These are phyloP conservation scores for Malania oleifera DNA, from an alignment of 164 flowering plant genomes.

Conservation along the genomic window DNA sequence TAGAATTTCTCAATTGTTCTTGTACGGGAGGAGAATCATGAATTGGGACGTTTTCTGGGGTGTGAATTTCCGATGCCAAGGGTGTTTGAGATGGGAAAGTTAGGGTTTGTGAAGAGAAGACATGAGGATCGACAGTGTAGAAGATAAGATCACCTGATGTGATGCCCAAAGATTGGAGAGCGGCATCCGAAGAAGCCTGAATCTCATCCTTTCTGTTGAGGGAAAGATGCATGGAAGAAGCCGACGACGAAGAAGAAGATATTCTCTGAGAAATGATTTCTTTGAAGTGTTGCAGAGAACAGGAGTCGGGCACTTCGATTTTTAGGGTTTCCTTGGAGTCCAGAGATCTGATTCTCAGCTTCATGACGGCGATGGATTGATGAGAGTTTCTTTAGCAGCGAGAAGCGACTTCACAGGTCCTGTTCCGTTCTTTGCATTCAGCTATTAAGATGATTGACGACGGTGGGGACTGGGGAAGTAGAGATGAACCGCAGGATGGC, in stretches of 20 bases:
- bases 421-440: too few relatives aligned
- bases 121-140: slow-evolving; percentile 32
- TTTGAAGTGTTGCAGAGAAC: slow-evolving; percentile 40
- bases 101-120: slow-evolving; percentile 9
- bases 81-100: background rate
- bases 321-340: slow-evolving; percentile 47
- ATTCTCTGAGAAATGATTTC: slow-evolving; percentile 18
- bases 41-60: background rate
- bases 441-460: too few relatives aligned
- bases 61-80: background rate
- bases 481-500: too few relatives aligned
- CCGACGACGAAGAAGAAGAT: slow-evolving; percentile 12
- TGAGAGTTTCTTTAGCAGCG: too few relatives aligned
- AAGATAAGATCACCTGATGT: slow-evolving; percentile 64
- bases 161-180: slow-evolving; percentile 52
- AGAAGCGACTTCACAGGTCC: too few relatives aligned
- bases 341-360: slow-evolving; percentile 43
- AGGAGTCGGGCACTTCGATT: slow-evolving; percentile 36
- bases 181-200: slow-evolving; percentile 22
- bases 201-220: slow-evolving; percentile 62
- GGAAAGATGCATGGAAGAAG: slow-evolving; percentile 38
- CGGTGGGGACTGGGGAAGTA: too few relatives aligned
- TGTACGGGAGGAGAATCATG: background rate
- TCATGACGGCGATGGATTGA: slow-evolving; percentile 33
- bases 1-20: background rate